Percentiles rank a stretch among this genome's conserved stretches.
Evolutionary conservation across 148 eudicot genomes (phyloP).

Genomic region (Rhododendron henanense): DNA sequence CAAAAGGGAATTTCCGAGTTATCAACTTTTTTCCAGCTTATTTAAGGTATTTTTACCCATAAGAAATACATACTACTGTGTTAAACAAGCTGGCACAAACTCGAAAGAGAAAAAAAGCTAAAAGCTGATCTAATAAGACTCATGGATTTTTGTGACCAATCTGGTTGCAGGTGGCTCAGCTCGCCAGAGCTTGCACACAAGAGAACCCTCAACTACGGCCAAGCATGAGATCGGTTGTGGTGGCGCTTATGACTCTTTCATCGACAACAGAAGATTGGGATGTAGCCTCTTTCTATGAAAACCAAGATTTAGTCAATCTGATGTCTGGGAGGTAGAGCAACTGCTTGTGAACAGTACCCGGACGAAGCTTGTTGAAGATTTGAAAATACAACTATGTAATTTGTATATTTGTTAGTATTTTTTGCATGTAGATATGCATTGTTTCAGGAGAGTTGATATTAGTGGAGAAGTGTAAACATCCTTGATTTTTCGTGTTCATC

Average conservation of each 20-base stretch:
- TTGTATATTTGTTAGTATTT: not conserved
- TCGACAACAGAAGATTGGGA: slow-evolving; percentile 65
- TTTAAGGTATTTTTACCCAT: not conserved
- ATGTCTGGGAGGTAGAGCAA: slow-evolving; percentile 54
- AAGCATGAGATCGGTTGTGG: slow-evolving; percentile 62
- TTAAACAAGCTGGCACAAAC: not conserved
- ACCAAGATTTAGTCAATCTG: slow-evolving; percentile 39
- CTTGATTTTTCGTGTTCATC: not conserved
- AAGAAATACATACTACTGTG: not conserved
- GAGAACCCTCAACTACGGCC: slow-evolving; percentile 57
- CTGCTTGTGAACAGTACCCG: not conserved
- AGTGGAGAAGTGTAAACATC: not conserved
- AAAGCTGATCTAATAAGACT: slow-evolving; percentile 5
- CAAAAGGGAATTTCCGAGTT: not conserved
- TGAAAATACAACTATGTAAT: not conserved
- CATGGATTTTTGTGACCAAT: not conserved
- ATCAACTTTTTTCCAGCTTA: not conserved
- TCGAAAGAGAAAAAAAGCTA: not conserved
- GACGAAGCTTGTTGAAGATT: not conserved
- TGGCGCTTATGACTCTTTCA: slow-evolving; percentile 52
- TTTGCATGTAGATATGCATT: not conserved
- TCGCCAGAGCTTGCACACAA: slow-evolving; percentile 71
- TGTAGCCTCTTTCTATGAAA: slow-evolving; percentile 42
- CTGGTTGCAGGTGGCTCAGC: slow-evolving; percentile 48
- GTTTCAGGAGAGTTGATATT: not conserved